These are phyloP conservation scores for Solanum megistacrolobum DNA, from an alignment of 257 asterid genomes.

Conservation along the genomic window DNA sequence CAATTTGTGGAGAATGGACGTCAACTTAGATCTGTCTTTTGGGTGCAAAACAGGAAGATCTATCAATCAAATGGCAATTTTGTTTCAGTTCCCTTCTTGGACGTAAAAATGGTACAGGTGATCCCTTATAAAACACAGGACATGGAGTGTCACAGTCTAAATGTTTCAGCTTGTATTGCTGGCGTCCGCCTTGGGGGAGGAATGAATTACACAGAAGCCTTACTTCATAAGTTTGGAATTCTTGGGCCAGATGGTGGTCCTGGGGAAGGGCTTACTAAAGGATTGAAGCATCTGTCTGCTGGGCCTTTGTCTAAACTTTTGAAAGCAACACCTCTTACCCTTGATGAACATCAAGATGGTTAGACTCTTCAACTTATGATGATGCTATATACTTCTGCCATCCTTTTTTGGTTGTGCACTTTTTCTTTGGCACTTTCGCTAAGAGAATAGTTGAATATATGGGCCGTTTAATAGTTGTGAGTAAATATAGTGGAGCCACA, in stretches of 20 bases:
- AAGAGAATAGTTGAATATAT: not conserved
- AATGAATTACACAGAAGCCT: conserved; percentile 78
- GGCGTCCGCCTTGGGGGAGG: conserved; percentile 99
- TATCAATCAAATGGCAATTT: conserved; percentile 21
- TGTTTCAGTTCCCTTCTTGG: conserved; percentile 52
- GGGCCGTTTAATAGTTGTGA: not conserved
- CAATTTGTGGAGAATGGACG: conserved; percentile 25
- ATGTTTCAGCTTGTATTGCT: conserved; percentile 67
- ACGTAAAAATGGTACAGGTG: conserved; percentile 58
- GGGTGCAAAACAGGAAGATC: conserved; percentile 69
- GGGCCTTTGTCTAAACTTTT: conserved; percentile 90
- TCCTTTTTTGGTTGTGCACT: not conserved
- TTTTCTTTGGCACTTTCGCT: not conserved
- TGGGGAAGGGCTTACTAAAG: conserved; percentile 82
- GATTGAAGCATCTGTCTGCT: conserved; percentile 65
- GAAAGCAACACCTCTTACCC: conserved; percentile 46
- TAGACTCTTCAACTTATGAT: conserved; percentile 12
- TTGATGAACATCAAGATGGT: conserved; percentile 41
- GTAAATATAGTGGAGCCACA: not conserved
- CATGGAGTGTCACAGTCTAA: conserved; percentile 73
- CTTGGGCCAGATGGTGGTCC: conserved; percentile 98
- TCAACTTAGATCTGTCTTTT: conserved; percentile 71
- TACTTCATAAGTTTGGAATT: conserved; percentile 94
- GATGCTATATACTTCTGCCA: not conserved
- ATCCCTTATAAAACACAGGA: conserved; percentile 79